phyloP scores from a whole-genome alignment of 768 basidiomycete genomes.

The Macrolepiota dolichaula region DNA sequence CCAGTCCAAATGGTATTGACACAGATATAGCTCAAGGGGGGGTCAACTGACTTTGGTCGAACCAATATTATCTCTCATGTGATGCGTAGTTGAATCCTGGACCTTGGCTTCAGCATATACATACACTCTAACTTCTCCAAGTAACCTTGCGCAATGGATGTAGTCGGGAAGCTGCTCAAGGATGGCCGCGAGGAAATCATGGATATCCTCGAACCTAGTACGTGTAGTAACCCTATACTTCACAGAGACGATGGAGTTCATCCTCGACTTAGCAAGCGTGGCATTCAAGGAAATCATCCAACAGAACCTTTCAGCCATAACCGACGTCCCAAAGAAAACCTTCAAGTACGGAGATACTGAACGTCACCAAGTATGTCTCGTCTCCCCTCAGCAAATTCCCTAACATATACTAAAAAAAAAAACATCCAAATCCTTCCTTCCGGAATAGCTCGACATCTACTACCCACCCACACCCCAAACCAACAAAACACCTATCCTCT shows the following conservation, averaged over 20 bases:
- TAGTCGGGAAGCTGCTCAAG: neutral
- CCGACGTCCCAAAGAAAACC: constrained; percentile 28
- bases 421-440: too few species aligned
- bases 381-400: too few species aligned
- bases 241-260: neutral
- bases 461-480: constrained; percentile 39
- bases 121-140: neutral
- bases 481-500: constrained; percentile 46
- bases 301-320: neutral
- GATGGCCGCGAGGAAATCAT: neutral
- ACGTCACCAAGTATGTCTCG: constrained; percentile 46
- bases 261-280: neutral
- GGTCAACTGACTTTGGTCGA: too few species aligned
- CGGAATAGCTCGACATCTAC: constrained; percentile 66
- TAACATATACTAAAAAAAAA: too few species aligned
- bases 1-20: neutral
- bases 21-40: neutral
- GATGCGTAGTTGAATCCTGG: neutral
- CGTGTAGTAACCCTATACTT: neutral
- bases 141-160: neutral
- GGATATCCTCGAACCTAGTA: constrained; percentile 7
- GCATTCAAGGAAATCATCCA: neutral
- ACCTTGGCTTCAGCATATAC: neutral
- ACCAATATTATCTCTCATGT: neutral
- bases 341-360: constrained; percentile 55